Conservation (phyloP, 306 rosid species). For the Sesbania bispinosa region DNA sequence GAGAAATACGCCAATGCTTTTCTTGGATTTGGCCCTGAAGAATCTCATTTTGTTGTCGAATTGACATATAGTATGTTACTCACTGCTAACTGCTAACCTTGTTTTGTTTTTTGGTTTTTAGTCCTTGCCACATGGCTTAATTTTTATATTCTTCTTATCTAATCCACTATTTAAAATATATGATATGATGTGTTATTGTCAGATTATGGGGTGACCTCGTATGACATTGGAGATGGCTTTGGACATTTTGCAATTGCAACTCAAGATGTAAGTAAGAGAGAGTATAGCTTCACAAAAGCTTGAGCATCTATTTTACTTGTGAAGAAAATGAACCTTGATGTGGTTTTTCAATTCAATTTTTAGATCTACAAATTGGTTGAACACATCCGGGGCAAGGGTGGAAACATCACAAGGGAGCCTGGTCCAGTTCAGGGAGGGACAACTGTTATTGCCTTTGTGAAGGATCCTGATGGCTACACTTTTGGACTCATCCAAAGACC, state of each 20-base stretch:
- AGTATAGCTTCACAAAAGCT: background rate
- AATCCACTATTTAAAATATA: background rate
- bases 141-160: constrained; percentile 10
- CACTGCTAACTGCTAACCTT: background rate
- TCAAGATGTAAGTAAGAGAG: constrained; percentile 71
- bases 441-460: constrained; percentile 66
- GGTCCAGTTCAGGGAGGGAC: constrained; percentile 82
- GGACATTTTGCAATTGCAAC: constrained; percentile 90
- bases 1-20: constrained; percentile 92
- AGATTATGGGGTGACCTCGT: constrained; percentile 87
- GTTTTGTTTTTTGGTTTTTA: background rate
- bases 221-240: constrained; percentile 82
- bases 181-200: constrained; percentile 25
- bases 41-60: constrained; percentile 66
- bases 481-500: constrained; percentile 80
- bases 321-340: constrained; percentile 11
- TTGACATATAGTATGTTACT: constrained; percentile 71
- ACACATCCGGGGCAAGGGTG: constrained; percentile 64
- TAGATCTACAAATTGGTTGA: constrained; percentile 81
- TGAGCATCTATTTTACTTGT: background rate
- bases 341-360: constrained; percentile 8
- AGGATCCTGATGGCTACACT: constrained; percentile 92
- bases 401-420: constrained; percentile 77
- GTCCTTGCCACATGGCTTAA: background rate
- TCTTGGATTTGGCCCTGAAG: constrained; percentile 83